phyloP scores from a whole-genome alignment of 306 rosid genomes.

The Canavalia gladiata region DNA sequence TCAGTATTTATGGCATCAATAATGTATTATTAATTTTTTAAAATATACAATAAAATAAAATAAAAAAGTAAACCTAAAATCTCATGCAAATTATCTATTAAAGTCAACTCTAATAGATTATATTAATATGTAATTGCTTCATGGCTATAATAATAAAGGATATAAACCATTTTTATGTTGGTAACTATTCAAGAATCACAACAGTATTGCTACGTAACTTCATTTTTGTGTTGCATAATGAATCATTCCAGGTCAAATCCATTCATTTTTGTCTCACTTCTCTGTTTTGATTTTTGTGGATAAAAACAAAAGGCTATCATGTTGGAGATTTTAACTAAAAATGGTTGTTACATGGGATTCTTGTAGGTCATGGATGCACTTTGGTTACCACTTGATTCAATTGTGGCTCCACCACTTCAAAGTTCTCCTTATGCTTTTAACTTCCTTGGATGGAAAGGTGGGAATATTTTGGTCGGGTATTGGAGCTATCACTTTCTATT shows the following conservation, averaged over 20 bases:
- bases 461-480: not conserved
- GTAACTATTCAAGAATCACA: not conserved
- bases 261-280: not conserved
- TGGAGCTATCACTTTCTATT: constrained; percentile 9
- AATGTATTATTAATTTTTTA: no score
- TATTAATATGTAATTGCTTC: not conserved
- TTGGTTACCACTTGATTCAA: constrained; percentile 14
- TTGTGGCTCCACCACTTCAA: not conserved
- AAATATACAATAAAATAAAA: no score
- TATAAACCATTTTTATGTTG: not conserved
- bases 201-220: not conserved
- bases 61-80: no score
- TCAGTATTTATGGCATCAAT: not conserved
- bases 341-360: not conserved
- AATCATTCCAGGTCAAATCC: not conserved
- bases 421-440: not conserved
- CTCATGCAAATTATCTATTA: no score
- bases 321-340: not conserved
- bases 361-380: constrained; percentile 22
- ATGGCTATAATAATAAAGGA: not conserved
- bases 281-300: not conserved
- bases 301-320: not conserved
- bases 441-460: not conserved
- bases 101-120: not conserved
- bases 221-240: not conserved